Evolutionary conservation across 2,329 filamentous ascomycete genomes (phyloP).

Genomic region (Ascochyta fabae): DNA sequence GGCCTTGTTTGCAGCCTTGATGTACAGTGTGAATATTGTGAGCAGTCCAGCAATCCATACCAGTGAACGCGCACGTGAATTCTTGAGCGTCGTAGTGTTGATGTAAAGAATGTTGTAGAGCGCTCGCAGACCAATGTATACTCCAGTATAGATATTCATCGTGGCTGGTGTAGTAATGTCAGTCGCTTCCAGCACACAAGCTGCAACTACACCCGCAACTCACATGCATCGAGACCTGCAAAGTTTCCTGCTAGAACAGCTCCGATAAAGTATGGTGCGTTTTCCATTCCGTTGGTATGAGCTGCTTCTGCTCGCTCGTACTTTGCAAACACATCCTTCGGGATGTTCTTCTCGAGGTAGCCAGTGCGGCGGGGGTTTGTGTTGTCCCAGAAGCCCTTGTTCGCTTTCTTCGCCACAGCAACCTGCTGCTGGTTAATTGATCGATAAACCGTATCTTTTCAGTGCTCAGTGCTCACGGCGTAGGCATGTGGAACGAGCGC

Average conservation of each 20-base stretch:
- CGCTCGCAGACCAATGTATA: constrained; percentile 25
- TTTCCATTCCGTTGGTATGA: constrained; percentile 56
- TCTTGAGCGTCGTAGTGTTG: constrained; percentile 22
- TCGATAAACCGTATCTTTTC: not conserved
- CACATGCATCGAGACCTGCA: constrained; percentile 38
- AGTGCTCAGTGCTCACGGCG: constrained; percentile 20
- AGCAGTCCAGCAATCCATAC: constrained; percentile 21
- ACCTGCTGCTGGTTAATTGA: not conserved
- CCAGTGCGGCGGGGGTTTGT: constrained; percentile 48
- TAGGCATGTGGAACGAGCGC: constrained; percentile 28
- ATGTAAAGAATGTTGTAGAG: constrained; percentile 35
- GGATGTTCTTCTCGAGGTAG: constrained; percentile 35
- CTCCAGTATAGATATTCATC: constrained; percentile 27
- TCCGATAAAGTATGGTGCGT: constrained; percentile 54
- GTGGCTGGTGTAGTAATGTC: constrained; percentile 17
- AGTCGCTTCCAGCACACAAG: not conserved
- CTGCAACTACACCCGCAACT: not conserved
- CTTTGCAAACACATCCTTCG: constrained; percentile 39
- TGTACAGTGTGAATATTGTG: constrained; percentile 25
- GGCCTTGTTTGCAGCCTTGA: constrained; percentile 31
- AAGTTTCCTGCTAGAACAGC: constrained; percentile 53
- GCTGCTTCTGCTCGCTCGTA: constrained; percentile 55
- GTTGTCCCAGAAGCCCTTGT: constrained; percentile 50
- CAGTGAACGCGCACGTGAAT: constrained; percentile 23
- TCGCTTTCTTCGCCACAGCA: constrained; percentile 15